Conservation (phyloP, 192 early-diverging fungal species). For the Bifiguratus adelaidae region DNA sequence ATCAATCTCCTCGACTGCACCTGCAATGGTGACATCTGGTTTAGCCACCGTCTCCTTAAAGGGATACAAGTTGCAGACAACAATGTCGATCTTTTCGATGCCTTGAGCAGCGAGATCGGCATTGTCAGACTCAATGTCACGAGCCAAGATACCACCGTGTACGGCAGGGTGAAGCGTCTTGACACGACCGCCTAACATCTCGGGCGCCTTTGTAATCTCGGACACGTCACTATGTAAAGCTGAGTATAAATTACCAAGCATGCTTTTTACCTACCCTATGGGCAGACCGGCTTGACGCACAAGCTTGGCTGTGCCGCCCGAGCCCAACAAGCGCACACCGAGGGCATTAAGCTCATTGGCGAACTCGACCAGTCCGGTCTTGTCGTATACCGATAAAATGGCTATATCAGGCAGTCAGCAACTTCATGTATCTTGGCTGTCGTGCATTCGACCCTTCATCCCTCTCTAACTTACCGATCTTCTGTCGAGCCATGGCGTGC, state of each 20-base stretch:
- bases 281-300: conserved; percentile 83
- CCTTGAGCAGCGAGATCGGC: conserved; percentile 77
- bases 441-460: too few relatives aligned
- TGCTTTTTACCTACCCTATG: conserved; percentile 50
- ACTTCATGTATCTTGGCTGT: too few relatives aligned
- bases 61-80: conserved; percentile 98
- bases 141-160: conserved; percentile 95
- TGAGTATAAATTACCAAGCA: not conserved
- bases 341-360: conserved; percentile 69
- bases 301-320: conserved; percentile 89
- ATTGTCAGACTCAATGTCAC: conserved; percentile 72
- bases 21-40: conserved; percentile 77
- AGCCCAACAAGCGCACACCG: conserved; percentile 79
- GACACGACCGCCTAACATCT: conserved; percentile 98
- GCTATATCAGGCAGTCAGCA: too few relatives aligned
- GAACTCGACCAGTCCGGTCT: conserved; percentile 86
- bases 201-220: conserved; percentile 94
- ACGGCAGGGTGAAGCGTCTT: conserved; percentile 99
- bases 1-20: conserved; percentile 97
- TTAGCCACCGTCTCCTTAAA: conserved; percentile 92
- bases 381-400: conserved; percentile 95
- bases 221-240: conserved; percentile 74
- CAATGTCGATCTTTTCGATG: conserved; percentile 90
- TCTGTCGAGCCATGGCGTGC: too few relatives aligned
- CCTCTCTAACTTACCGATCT: too few relatives aligned